Evolutionary conservation across 176 grass and related monocot genomes (phyloP), one percentile per base, ranked within the genome.

Genomic region (Urochloa ruziziensis): DNA sequence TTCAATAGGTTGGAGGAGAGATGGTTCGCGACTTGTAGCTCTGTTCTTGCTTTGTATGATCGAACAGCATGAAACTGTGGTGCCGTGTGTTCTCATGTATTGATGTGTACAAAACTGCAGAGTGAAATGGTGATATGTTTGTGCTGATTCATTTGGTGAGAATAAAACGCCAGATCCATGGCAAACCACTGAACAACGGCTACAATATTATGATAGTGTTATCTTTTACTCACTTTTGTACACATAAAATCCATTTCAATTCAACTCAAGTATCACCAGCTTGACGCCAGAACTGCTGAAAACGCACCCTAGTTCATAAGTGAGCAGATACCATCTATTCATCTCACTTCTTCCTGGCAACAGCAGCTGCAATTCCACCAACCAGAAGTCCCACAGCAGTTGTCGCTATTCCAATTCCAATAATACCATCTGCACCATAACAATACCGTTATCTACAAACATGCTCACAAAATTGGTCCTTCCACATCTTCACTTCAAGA

Each of bases 361-460:
- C 64, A 62, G 85, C 84, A 62, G 96, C 91, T 78, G 95, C 90
- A 53, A 98, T 94, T 39, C 96, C 96, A 46, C 91, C 96, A 48
- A 92, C 87, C 36, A 98, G 35, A 74, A 98, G 86, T 42, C 96
- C 93, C 25, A 89, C 72, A 12, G 89, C 89, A 57, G 96, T 90
- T 37, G 96, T 88, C 4, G 93, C 93, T 17, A 98, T 95, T 58
- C 93, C 96, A 68, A 98, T 90, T 64, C 91, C 96, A 74, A 98
- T 98, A 44, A 96, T 25, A 73, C 96, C 96, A 81, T 98, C 96
- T 98, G 85, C 70, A 46, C 12, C 16, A 30, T 5, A 43, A 24
- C 8, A 66, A 8, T 39, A 54, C 5, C 14, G 68, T 34, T 46
- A 62, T 32, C 49, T 25, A 7, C 2, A 75, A 33, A n/a, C 1